phyloP scores from a whole-genome alignment of 2,329 filamentous ascomycete genomes.

The Talaromyces marneffei region DNA sequence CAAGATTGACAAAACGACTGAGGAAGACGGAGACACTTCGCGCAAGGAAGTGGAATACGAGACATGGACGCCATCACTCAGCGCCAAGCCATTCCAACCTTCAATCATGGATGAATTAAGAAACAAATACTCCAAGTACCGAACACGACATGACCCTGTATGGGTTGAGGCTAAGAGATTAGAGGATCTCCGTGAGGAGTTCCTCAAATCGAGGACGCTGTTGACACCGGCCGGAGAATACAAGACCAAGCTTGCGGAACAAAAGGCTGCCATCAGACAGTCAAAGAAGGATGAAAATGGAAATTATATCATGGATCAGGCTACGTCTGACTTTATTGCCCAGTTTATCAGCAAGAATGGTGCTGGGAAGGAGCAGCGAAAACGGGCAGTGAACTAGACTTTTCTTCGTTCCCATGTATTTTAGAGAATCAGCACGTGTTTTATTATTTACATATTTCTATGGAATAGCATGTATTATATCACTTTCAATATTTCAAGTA shows the following conservation, averaged over 20 bases:
- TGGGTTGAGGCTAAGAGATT: conserved; percentile 61
- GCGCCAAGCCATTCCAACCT: conserved; percentile 70
- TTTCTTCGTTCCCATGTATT: conserved; percentile 7
- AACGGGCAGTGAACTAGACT: neutral
- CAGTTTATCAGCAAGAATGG: conserved; percentile 28
- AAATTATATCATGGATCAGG: conserved; percentile 29
- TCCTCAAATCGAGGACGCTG: conserved; percentile 41
- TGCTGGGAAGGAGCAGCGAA: neutral
- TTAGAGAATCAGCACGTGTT: neutral
- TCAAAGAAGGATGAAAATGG: conserved; percentile 33
- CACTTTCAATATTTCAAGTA: neutral
- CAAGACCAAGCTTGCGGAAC: conserved; percentile 30
- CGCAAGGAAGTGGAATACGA: conserved; percentile 67
- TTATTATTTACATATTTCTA: neutral
- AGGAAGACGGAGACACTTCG: conserved; percentile 63
- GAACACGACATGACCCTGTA: conserved; percentile 70
- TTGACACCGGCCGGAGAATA: conserved; percentile 45
- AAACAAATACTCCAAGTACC: conserved; percentile 74
- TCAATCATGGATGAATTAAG: conserved; percentile 79
- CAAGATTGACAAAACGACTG: conserved; percentile 44
- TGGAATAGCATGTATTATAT: neutral
- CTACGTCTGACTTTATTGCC: conserved; percentile 33
- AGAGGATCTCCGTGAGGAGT: conserved; percentile 48
- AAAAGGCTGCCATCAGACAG: conserved; percentile 32
- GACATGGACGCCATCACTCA: conserved; percentile 72